phyloP scores from a whole-genome alignment of 2,329 filamentous ascomycete species.

The Xylaria multiplex region DNA sequence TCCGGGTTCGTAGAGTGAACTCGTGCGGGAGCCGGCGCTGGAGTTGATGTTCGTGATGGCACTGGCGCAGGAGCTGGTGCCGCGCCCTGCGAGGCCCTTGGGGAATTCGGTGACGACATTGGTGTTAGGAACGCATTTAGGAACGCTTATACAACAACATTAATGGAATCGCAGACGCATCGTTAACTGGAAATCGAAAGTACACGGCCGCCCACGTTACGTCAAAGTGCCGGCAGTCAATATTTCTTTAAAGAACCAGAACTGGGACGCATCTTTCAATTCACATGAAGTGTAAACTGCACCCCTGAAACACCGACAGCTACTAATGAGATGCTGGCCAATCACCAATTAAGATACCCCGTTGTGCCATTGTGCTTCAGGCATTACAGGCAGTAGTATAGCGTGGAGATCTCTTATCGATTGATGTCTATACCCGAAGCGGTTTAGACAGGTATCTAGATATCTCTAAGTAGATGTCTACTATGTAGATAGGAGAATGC shows the following conservation, averaged over 20 bases:
- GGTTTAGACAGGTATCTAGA: constrained; percentile 12
- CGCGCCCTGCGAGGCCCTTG: constrained; percentile 50
- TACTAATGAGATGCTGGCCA: constrained; percentile 23
- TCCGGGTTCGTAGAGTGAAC: constrained; percentile 68
- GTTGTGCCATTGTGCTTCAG: not conserved
- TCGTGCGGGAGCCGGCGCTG: constrained; percentile 42
- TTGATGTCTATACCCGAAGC: constrained; percentile 7
- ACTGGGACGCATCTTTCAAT: constrained; percentile 17
- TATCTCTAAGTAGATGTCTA: too few relatives aligned
- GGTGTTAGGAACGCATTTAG: constrained; percentile 27
- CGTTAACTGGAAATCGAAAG: not conserved
- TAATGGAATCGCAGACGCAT: constrained; percentile 24
- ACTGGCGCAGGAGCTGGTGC: constrained; percentile 44
- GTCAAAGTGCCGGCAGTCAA: not conserved
- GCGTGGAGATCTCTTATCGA: constrained; percentile 5
- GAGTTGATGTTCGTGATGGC: constrained; percentile 47
- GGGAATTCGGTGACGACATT: constrained; percentile 49
- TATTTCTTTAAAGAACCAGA: constrained; percentile 8
- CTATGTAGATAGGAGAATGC: not conserved
- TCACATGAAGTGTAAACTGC: constrained; percentile 17
- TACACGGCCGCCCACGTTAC: not conserved
- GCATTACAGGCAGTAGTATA: not conserved
- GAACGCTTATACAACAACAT: constrained; percentile 19
- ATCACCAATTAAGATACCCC: not conserved
- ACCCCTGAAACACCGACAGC: constrained; percentile 31